These are phyloP conservation scores for Alternaria infectoria DNA, from an alignment of 2,329 filamentous ascomycete species.

Conservation along the genomic window DNA sequence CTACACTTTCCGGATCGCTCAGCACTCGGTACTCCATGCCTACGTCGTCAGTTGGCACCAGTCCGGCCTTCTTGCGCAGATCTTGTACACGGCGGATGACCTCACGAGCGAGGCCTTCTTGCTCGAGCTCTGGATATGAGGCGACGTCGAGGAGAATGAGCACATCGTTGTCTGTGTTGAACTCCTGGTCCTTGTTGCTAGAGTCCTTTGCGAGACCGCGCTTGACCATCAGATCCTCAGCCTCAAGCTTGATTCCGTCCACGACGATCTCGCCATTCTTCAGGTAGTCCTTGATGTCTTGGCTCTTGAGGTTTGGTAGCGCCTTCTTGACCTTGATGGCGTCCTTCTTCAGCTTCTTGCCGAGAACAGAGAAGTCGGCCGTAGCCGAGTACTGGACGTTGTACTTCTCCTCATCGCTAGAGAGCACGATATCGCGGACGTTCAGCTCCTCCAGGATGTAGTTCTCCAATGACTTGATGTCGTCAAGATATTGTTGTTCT, in stretches of 20 bases:
- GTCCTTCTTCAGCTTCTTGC: constrained; percentile 97
- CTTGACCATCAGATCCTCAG: constrained; percentile 83
- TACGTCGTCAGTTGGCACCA: constrained; percentile 91
- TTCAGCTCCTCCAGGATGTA: constrained; percentile 95
- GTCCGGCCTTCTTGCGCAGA: constrained; percentile 89
- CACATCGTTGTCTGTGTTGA: constrained; percentile 87
- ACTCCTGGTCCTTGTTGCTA: constrained; percentile 76
- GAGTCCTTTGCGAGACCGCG: constrained; percentile 77
- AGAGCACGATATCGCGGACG: constrained; percentile 81
- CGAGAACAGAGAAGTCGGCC: constrained; percentile 91
- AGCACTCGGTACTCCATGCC: constrained; percentile 91
- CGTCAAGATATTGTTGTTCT: constrained; percentile 81
- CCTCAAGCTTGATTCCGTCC: constrained; percentile 81
- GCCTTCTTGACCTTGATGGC: constrained; percentile 90
- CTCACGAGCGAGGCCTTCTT: constrained; percentile 89
- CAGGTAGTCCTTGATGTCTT: constrained; percentile 81
- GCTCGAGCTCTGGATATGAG: constrained; percentile 81
- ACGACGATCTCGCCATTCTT: constrained; percentile 76
- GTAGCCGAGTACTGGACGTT: constrained; percentile 89
- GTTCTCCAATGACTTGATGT: constrained; percentile 82
- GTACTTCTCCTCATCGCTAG: constrained; percentile 86
- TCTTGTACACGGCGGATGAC: constrained; percentile 93
- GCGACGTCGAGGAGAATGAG: constrained; percentile 87
- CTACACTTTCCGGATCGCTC: constrained; percentile 77
- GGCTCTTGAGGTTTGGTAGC: constrained; percentile 76